These are phyloP conservation scores for Gaertneriomyces semiglobifer DNA, from an alignment of 192 early-diverging fungal species.

Conservation along the genomic window DNA sequence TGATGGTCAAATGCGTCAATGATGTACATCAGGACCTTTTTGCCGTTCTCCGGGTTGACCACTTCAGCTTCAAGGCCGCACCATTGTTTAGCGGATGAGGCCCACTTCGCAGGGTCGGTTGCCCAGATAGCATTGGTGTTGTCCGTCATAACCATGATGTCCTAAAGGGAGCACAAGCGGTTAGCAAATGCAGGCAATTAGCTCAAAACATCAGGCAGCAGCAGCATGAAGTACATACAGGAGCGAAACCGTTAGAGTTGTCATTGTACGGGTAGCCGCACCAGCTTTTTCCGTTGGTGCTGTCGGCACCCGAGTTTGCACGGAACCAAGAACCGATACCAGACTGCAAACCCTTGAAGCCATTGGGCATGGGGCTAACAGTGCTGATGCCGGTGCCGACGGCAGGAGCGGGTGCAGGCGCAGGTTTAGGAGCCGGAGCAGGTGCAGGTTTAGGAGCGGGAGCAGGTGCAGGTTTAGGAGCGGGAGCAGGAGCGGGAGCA, in stretches of 20 bases:
- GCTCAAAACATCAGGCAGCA: background rate
- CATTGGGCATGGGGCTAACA: too few relatives aligned
- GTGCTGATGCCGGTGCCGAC: too few relatives aligned
- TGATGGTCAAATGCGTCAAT: conserved; percentile 23
- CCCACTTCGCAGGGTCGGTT: conserved; percentile 12
- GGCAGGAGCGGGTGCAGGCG: too few relatives aligned
- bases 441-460: too few relatives aligned
- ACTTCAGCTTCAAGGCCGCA: conserved; percentile 31
- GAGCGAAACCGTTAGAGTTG: conserved; percentile 24
- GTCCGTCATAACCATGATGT: conserved; percentile 16
- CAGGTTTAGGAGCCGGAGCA: too few relatives aligned
- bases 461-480: too few relatives aligned
- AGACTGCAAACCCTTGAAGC: too few relatives aligned
- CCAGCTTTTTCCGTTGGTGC: conserved; percentile 26
- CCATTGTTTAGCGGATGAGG: background rate
- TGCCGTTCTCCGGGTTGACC: conserved; percentile 10
- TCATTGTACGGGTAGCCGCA: conserved; percentile 29
- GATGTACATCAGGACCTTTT: conserved; percentile 18
- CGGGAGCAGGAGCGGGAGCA: too few relatives aligned
- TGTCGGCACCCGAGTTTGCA: conserved; percentile 7
- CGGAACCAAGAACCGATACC: conserved; percentile 31
- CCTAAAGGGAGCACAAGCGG: background rate
- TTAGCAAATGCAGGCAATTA: background rate
- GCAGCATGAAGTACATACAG: background rate
- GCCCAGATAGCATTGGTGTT: conserved; percentile 4